Base-by-base conservation (phyloP, 1,139 yeast species). In the Kodamaea alishanica region DNA sequence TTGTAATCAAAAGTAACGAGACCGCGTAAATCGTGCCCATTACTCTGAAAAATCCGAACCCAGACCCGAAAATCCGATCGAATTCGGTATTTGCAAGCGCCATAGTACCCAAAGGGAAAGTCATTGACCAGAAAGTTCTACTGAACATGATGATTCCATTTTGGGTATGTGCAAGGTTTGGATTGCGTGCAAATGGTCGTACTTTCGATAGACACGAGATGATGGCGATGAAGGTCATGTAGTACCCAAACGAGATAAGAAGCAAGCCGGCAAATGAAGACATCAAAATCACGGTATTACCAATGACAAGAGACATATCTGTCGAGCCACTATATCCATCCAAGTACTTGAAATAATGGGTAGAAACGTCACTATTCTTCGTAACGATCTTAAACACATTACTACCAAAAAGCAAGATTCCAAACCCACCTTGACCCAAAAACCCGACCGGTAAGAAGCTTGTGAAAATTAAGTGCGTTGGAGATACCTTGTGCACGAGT, bases 81-180 rank as follows among this genome's bases (percentile, higher is more conserved):
- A 87, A 55, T 49, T 77, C 75, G 15, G 67, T 58, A 48, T 79
- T 74, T 2, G 87, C 77, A 15, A 84, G 60, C 0, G 83, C 68
- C 82, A 85, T 81, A 0, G 96, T 87, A 2, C 96, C 96, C 49
- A 87, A 55, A 2, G 96, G 96, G 80, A 89, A 89, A 45, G 96
- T 84, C 70, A 85, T 77, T 25, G 89, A 80, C 95, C 96, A 88
- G 75, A 84, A 86, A 0, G 81, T 78, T 47, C 75, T 73, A 42
- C 73, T 70, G 66, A 80, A 86, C 34, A 53, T 53, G 24, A 72
- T 55, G 10, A 56, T 48, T 1, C 75, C 72, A 26, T 50, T 41
- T 30, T 42, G 36, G 12, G 45, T 38, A 37, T 45, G 35, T 25
- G 45, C 41, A 6, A 45, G 33, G 35, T 47, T 49, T n/a, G 52